Evolutionary conservation across 257 asterid genomes (phyloP).

Genomic region (Gardenia jasminoides): DNA sequence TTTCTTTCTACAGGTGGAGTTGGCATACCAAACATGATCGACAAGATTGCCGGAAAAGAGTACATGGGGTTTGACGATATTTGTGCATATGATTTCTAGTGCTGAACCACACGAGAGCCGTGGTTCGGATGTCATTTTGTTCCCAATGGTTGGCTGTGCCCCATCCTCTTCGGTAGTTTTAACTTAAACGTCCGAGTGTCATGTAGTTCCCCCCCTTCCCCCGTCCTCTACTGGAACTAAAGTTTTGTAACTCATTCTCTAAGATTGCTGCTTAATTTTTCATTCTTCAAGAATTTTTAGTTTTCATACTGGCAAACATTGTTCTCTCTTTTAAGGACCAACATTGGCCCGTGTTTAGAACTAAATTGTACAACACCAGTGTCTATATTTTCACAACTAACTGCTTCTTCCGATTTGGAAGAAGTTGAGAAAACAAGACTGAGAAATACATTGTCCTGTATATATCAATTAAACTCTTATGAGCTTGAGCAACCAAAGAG

Average conservation of each 20-base stretch:
- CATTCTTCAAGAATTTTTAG: background rate
- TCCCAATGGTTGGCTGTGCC: background rate
- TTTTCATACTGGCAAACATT: background rate
- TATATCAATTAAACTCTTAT: background rate
- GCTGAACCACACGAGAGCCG: background rate
- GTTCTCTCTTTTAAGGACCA: background rate
- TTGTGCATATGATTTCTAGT: conserved; percentile 32
- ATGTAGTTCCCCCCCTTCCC: background rate
- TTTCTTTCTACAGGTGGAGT: conserved; percentile 48
- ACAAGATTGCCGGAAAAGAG: conserved; percentile 31
- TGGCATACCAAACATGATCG: conserved; percentile 51
- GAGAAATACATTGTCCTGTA: background rate
- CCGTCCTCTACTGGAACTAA: background rate
- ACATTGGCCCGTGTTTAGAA: too few species aligned
- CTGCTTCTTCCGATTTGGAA: background rate
- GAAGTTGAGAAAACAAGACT: background rate
- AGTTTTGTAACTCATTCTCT: background rate
- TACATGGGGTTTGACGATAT: conserved; percentile 57
- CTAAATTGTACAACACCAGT: background rate
- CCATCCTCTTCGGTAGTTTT: background rate
- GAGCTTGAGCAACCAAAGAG: background rate
- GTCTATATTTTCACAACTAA: background rate
- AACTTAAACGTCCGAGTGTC: background rate
- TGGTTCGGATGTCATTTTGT: background rate
- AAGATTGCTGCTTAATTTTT: background rate